These are phyloP conservation scores for Kazachstania sp. DNA, from an alignment of 1,139 yeast genomes.

Conservation along the genomic window DNA sequence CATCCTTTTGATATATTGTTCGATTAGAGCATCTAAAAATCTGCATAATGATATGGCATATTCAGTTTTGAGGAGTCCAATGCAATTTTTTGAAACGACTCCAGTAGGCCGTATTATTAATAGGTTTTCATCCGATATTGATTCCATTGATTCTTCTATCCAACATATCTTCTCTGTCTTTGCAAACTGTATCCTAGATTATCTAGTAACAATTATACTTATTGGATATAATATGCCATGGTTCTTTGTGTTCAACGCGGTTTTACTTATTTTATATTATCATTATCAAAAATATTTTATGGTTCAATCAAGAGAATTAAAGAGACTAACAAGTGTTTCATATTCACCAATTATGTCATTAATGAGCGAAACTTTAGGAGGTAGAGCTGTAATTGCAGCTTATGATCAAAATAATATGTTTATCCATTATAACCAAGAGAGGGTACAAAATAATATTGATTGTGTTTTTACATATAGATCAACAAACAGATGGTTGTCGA, in stretches of 20 bases:
- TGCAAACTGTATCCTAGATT: constrained; percentile 37
- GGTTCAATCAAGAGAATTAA: constrained; percentile 48
- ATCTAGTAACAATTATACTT: constrained; percentile 42
- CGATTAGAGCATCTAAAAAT: constrained; percentile 53
- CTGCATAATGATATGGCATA: constrained; percentile 57
- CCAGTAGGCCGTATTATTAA: constrained; percentile 72
- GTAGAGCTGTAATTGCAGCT: constrained; percentile 54
- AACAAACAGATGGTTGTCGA: constrained; percentile 63
- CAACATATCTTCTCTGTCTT: constrained; percentile 42
- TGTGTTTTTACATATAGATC: constrained; percentile 49
- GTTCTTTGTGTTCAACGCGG: constrained; percentile 38
- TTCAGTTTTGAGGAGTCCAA: constrained; percentile 59
- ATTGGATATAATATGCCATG: constrained; percentile 46
- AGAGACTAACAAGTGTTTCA: constrained; percentile 43
- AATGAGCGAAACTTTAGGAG: constrained; percentile 52
- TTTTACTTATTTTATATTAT: constrained; percentile 39
- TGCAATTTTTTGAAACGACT: constrained; percentile 72
- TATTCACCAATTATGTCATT: constrained; percentile 58
- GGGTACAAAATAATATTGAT: constrained; percentile 55
- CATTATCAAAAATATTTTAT: constrained; percentile 48
- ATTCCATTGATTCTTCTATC: constrained; percentile 47
- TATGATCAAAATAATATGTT: constrained; percentile 47
- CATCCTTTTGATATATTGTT: constrained; percentile 53
- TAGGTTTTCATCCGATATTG: constrained; percentile 62
- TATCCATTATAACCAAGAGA: constrained; percentile 45